phyloP scores from a whole-genome alignment of 768 basidiomycete genomes.

The Suillus americanus region DNA sequence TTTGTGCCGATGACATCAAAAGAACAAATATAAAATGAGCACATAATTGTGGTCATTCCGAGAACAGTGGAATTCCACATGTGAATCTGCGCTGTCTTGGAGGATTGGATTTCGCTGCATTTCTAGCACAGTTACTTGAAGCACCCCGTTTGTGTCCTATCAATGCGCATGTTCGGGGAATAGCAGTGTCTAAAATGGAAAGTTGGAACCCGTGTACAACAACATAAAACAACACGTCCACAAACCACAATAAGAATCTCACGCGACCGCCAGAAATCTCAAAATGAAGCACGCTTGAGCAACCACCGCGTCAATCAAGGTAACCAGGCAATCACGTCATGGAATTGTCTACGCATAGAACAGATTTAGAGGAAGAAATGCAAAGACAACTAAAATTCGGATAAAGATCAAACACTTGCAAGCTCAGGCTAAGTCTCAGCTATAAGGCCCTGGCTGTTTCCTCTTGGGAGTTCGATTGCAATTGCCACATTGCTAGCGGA shows the following conservation, averaged over 20 bases:
- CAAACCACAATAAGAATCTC: neutral
- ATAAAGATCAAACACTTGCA: slow-evolving; percentile 57
- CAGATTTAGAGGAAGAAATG: slow-evolving; percentile 29
- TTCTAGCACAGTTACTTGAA: neutral
- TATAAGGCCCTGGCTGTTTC: neutral
- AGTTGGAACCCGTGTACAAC: slow-evolving; percentile 7
- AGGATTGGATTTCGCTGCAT: neutral
- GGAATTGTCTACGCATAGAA: slow-evolving; percentile 53
- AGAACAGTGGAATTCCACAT: neutral
- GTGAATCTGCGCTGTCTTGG: neutral
- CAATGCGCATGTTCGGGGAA: neutral
- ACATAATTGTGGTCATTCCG: neutral
- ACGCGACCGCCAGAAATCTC: neutral
- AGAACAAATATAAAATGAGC: slow-evolving; percentile 9
- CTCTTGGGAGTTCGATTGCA: neutral
- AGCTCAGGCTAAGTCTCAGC: neutral
- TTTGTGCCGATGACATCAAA: neutral
- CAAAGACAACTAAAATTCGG: slow-evolving; percentile 43
- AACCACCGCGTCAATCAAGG: slow-evolving; percentile 1
- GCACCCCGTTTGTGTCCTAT: neutral
- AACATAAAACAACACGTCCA: slow-evolving; percentile 21
- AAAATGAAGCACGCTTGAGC: neutral
- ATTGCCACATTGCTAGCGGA: neutral
- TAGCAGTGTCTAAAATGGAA: slow-evolving; percentile 5
- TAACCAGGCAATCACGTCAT: slow-evolving; percentile 32